A percentile compares a stretch with the other conserved stretches of the same genome.
These are phyloP conservation scores for Nymphaea thermarum DNA, from an alignment of 164 flowering plant species.

Conservation along the genomic window DNA sequence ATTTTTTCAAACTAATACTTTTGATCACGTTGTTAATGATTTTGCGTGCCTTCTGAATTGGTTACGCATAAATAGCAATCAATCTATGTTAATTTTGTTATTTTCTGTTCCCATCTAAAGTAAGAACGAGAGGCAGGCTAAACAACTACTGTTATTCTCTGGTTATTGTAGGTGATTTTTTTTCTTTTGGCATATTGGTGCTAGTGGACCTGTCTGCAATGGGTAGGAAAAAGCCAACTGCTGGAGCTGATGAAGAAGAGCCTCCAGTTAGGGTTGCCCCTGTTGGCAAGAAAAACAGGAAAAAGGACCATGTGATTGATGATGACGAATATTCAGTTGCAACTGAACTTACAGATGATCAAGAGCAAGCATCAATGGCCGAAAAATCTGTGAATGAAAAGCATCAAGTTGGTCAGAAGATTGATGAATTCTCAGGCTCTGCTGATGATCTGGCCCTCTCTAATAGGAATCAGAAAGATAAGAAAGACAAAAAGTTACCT, in stretches of 20 bases:
- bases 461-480: not conserved
- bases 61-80: no score
- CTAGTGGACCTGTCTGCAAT: slow-evolving; percentile 11
- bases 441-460: not conserved
- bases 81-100: no score
- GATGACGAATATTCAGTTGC: slow-evolving; percentile 80
- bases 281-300: slow-evolving; percentile 36
- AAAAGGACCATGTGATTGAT: slow-evolving; percentile 42
- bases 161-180: no score
- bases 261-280: slow-evolving; percentile 15
- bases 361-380: slow-evolving; percentile 1
- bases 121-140: no score
- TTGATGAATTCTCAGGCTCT: not conserved
- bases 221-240: slow-evolving; percentile 59
- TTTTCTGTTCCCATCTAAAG: no score
- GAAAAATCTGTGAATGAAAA: not conserved
- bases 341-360: slow-evolving; percentile 41
- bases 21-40: no score
- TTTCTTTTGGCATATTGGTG: no score
- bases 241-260: slow-evolving; percentile 33
- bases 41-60: no score
- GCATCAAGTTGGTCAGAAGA: not conserved
- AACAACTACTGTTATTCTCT: no score
- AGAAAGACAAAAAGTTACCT: not conserved
- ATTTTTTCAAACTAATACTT: no score